These are phyloP conservation scores for Globisporangium recalcitrans DNA, from an alignment of 352 stramenopile genomes.

Conservation along the genomic window DNA sequence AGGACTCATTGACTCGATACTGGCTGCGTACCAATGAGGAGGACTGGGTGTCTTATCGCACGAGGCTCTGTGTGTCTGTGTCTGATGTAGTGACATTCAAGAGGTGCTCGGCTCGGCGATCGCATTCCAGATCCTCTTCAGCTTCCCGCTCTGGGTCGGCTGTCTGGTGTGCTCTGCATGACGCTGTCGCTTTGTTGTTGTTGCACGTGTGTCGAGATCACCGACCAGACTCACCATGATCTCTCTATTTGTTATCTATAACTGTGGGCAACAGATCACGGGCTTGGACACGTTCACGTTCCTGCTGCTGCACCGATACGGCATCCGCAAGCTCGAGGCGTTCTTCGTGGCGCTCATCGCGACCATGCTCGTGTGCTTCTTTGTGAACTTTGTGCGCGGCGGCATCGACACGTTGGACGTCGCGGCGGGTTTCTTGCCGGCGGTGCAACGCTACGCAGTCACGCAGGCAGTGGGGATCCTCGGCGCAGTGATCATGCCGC, in stretches of 20 bases:
- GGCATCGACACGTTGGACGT: conserved; percentile 65
- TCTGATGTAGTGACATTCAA: conserved; percentile 75
- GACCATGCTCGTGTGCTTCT: conserved; percentile 93
- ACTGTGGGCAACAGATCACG: conserved; percentile 69
- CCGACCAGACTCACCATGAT: too few species aligned
- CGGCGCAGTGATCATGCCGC: conserved; percentile 92
- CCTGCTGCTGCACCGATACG: conserved; percentile 88
- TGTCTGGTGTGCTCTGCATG: conserved; percentile 55
- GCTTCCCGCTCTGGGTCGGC: conserved; percentile 86
- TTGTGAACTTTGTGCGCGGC: conserved; percentile 86
- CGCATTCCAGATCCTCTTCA: conserved; percentile 88
- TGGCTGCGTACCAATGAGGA: background rate
- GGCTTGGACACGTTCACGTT: conserved; percentile 93
- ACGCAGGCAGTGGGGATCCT: conserved; percentile 89
- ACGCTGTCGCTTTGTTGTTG: background rate
- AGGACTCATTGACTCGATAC: background rate
- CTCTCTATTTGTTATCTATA: too few species aligned
- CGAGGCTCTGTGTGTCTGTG: background rate
- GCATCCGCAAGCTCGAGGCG: conserved; percentile 90
- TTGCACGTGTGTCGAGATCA: too few species aligned
- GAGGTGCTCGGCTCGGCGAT: conserved; percentile 91
- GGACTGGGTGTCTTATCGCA: background rate
- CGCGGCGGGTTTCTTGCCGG: conserved; percentile 73
- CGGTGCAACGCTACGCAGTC: conserved; percentile 67
- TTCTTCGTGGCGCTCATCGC: conserved; percentile 91